Base-by-base conservation (phyloP, 2,329 filamentous ascomycete species). In the Neoascochyta sp. region DNA sequence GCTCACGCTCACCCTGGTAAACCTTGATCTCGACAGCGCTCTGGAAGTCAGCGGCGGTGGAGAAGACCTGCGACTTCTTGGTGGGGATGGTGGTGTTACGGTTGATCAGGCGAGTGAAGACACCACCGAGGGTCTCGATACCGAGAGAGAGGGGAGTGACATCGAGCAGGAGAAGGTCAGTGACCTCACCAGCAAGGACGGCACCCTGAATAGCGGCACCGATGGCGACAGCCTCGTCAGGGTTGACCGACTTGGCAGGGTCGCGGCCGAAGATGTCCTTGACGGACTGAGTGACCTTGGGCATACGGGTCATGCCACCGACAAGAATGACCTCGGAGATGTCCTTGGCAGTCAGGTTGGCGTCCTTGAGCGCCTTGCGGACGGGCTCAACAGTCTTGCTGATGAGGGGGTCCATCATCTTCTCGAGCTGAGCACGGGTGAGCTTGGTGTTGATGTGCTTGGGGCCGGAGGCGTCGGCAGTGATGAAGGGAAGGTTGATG, bases 21-120 rank as follows among this genome's bases (percentile, higher is more conserved):
- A 96, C 90, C 85, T 96, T 95, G 77, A 96, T 96, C 76, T 95
- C 89, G 62, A 96, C 90, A 52, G 89, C 90, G 44, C 86, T 94
- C 77, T 96, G 90, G 85, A 93, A 95, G 67, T 96, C 90, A 51
- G 90, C 89, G 32, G 89, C 89, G 29, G 90, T 96, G 34, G 89
- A 95, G 81, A 96, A 96, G 63, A 89, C 81, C 74, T 95, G 88
- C 9, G 89, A 95, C 76, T 96, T 96, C 83, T 95, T 95, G 73
- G 90, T 96, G 35, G 90, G 90, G 63, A 96, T 96, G 49, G 90
- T 95, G 62, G 90, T 96, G 80, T 96, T 96, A 57, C 90, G 86
- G 82, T 94, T 95, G 76, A 96, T 96, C 68, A 96, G 70, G 63
- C 88, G 87, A 45, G 90, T 95, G 78, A 96, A 95, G 60, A 95